Percentiles rank a stretch among this genome's conserved stretches.
Evolutionary conservation across 179 eudicot genomes (phyloP).

Genomic region (Kewa caespitosa): DNA sequence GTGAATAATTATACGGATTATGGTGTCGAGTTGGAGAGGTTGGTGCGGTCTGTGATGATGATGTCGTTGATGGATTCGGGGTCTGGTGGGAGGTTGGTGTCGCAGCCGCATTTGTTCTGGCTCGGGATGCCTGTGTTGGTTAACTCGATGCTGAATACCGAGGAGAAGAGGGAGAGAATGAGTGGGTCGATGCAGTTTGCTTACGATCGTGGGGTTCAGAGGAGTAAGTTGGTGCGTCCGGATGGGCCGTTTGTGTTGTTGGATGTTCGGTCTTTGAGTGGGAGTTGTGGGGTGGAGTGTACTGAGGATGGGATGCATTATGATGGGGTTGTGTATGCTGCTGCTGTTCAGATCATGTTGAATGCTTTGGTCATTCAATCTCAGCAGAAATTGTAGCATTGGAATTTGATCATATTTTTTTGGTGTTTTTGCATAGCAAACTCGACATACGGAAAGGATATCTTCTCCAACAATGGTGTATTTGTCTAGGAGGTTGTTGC

Average conservation of each 20-base stretch:
- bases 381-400: conserved; percentile 61
- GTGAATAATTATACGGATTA: conserved; percentile 53
- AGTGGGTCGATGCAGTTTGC: conserved; percentile 36
- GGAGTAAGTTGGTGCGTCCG: conserved; percentile 59
- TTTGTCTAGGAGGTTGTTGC: conserved; percentile 2
- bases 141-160: conserved; percentile 75
- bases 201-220: conserved; percentile 46
- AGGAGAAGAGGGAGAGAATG: conserved; percentile 80
- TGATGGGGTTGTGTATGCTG: conserved; percentile 62
- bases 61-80: conserved; percentile 40
- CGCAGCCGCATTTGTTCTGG: conserved; percentile 82
- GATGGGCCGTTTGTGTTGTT: conserved; percentile 69
- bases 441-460: neutral
- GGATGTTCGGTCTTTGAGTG: conserved; percentile 57
- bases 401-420: too few species aligned
- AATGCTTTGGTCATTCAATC: conserved; percentile 90
- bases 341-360: conserved; percentile 74
- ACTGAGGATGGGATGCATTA: conserved; percentile 94
- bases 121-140: conserved; percentile 77
- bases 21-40: conserved; percentile 37
- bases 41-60: conserved; percentile 46
- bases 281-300: conserved; percentile 64
- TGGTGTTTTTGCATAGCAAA: neutral
- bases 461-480: conserved; percentile 6
- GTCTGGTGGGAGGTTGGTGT: conserved; percentile 37